A percentile compares a stretch with the other conserved stretches of the same genome.
Evolutionary conservation across 768 basidiomycete genomes (phyloP).

Genomic region (Leccinum longicurvipes): DNA sequence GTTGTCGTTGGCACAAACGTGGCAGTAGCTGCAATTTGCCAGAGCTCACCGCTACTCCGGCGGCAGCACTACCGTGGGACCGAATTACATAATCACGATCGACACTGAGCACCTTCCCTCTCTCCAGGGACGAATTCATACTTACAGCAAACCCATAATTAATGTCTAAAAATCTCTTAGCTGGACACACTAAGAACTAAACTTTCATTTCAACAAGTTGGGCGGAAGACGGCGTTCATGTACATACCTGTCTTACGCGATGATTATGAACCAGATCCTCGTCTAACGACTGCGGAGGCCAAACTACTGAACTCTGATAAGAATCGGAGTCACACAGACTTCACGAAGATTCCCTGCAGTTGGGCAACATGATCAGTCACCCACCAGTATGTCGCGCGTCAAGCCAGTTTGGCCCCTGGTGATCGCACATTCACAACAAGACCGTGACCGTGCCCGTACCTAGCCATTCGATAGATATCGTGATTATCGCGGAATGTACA

Average conservation of each 20-base stretch:
- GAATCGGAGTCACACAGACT: not conserved
- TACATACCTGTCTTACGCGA: not conserved
- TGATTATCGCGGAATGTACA: not conserved
- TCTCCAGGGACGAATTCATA: not conserved
- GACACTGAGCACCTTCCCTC: constrained; percentile 4
- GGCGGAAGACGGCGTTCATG: constrained; percentile 20
- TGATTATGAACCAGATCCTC: not conserved
- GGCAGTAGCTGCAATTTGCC: constrained; percentile 10
- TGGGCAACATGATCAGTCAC: not conserved
- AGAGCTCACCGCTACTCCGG: constrained; percentile 10
- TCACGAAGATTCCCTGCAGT: not conserved
- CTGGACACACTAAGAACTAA: not conserved
- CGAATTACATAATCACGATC: constrained; percentile 26
- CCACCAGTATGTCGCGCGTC: not conserved
- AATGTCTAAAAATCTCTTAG: not conserved
- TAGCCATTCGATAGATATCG: not conserved
- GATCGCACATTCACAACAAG: not conserved
- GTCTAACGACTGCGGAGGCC: not conserved
- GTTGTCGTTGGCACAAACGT: constrained; percentile 23
- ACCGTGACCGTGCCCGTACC: not conserved
- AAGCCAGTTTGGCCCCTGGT: not conserved
- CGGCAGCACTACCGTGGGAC: constrained; percentile 17
- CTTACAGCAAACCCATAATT: not conserved
- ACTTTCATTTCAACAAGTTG: constrained; percentile 15
- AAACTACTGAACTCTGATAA: not conserved